Evolutionary conservation across 108 stramenopile genomes (phyloP).

Genomic region (Asterionellopsis glacialis): DNA sequence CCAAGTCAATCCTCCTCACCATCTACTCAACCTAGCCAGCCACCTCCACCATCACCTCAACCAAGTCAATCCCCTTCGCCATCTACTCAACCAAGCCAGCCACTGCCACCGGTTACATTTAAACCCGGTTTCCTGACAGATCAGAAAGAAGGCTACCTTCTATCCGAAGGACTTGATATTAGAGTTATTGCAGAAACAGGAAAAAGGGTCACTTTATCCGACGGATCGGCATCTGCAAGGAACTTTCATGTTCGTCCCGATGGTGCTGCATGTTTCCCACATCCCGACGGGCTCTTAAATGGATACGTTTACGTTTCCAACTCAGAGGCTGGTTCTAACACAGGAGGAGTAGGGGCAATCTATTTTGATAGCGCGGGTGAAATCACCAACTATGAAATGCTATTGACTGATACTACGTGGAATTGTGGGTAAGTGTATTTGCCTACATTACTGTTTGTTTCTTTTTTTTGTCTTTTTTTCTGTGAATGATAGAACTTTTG

Average conservation of each 20-base stretch:
- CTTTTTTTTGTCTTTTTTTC: no score
- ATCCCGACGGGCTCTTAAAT: slow-evolving; percentile 9
- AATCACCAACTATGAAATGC: slow-evolving; percentile 15
- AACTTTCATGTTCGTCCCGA: slow-evolving; percentile 24
- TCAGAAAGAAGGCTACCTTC: slow-evolving; percentile 11
- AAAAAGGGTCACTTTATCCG: slow-evolving; percentile 10
- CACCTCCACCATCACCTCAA: no score
- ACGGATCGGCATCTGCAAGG: slow-evolving; percentile 11
- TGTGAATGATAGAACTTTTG: no score
- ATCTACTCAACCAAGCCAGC: no score
- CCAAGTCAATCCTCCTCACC: no score
- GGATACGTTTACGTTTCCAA: slow-evolving; percentile 30
- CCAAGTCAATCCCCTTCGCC: no score
- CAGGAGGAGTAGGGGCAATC: slow-evolving; percentile 19
- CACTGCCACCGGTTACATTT: slow-evolving; percentile 13
- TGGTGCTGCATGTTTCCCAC: slow-evolving; percentile 20
- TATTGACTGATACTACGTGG: not conserved
- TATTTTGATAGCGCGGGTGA: slow-evolving; percentile 12
- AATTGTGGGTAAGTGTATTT: no score
- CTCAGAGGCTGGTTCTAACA: slow-evolving; percentile 8
- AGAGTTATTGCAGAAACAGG: slow-evolving; percentile 23
- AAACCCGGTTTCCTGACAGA: slow-evolving; percentile 34
- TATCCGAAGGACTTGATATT: slow-evolving; percentile 8
- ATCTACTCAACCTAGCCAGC: no score
- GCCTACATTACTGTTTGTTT: no score